phyloP scores from a whole-genome alignment of 2,329 filamentous ascomycete species.

The Atkinsonella texensis region DNA sequence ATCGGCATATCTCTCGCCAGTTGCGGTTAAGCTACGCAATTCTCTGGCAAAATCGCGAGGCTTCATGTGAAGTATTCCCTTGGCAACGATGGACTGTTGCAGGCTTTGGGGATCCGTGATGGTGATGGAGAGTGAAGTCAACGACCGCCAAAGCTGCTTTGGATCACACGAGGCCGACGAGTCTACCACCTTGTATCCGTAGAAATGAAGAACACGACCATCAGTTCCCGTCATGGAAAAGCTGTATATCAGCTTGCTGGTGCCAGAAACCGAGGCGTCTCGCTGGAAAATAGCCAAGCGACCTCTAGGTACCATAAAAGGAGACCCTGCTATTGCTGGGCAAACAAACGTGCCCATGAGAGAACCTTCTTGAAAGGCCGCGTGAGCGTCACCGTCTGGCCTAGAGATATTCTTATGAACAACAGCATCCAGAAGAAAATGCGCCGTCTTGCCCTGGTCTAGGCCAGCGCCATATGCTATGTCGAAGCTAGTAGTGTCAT shows the following conservation, averaged over 20 bases:
- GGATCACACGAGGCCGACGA: conserved; percentile 45
- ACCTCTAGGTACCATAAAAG: conserved; percentile 48
- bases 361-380: conserved; percentile 16
- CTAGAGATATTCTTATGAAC: conserved; percentile 17
- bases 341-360: conserved; percentile 45
- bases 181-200: conserved; percentile 51
- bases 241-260: conserved; percentile 47
- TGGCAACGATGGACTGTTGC: neutral
- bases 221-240: conserved; percentile 46
- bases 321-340: conserved; percentile 28
- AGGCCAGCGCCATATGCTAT: conserved; percentile 39
- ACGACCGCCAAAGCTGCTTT: conserved; percentile 46
- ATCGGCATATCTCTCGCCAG: conserved; percentile 13
- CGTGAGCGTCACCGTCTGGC: no score
- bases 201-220: conserved; percentile 41
- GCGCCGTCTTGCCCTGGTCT: conserved; percentile 41
- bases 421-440: conserved; percentile 47
- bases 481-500: conserved; percentile 39
- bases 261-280: conserved; percentile 41
- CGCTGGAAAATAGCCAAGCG: conserved; percentile 44
- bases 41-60: neutral
- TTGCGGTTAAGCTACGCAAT: neutral
- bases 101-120: conserved; percentile 29
- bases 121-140: conserved; percentile 50
- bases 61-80: neutral